Conservation (phyloP, 768 basidiomycete species). For the Cubamyces sp. region DNA sequence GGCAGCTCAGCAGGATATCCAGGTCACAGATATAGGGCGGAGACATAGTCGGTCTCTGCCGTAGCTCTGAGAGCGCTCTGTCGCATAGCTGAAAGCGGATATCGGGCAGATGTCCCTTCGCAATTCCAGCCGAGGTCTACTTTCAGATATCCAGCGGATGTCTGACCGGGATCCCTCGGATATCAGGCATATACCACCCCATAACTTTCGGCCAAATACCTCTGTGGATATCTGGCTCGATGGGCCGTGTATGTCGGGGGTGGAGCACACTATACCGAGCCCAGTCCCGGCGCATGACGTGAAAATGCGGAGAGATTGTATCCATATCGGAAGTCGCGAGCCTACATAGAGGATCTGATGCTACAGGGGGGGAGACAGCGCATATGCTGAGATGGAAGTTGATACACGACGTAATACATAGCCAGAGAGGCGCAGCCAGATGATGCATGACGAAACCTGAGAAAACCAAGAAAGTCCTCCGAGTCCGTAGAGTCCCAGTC, state of each 20-base stretch:
- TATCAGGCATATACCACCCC: too few relatives aligned
- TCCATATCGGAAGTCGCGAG: background rate
- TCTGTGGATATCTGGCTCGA: background rate
- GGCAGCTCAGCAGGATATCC: too few relatives aligned
- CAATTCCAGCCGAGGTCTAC: too few relatives aligned
- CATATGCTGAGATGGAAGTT: slow-evolving; percentile 11
- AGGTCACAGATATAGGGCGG: too few relatives aligned
- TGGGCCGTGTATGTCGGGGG: too few relatives aligned
- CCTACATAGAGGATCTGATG: slow-evolving; percentile 13
- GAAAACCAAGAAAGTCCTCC: slow-evolving; percentile 3
- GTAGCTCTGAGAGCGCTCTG: too few relatives aligned
- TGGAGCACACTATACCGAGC: background rate
- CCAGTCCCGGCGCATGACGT: background rate
- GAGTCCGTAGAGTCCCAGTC: slow-evolving; percentile 9
- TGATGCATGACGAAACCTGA: background rate
- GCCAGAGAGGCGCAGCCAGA: background rate
- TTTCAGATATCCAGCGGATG: too few relatives aligned
- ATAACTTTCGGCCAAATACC: too few relatives aligned
- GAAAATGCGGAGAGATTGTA: background rate
- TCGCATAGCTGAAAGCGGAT: too few relatives aligned
- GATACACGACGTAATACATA: slow-evolving; percentile 15
- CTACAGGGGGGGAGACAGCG: slow-evolving; percentile 13
- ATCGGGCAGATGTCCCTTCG: too few relatives aligned
- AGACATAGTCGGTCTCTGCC: too few relatives aligned
- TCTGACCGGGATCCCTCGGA: too few relatives aligned